These are phyloP conservation scores for Penicillium nucicola DNA, from an alignment of 495 filamentous ascomycete species.

Conservation along the genomic window DNA sequence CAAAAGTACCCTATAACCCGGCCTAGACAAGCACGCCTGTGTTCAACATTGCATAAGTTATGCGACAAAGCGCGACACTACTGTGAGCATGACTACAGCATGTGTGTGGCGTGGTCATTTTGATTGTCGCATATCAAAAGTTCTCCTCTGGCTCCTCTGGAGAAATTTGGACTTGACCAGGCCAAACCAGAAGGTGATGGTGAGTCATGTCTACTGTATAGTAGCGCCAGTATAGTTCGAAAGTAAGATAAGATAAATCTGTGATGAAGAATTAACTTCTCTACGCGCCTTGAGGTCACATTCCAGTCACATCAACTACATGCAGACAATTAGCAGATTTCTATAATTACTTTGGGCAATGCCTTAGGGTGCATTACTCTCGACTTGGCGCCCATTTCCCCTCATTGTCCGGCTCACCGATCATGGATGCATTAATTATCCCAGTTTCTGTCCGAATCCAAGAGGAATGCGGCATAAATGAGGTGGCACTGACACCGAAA, in stretches of 20 bases:
- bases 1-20: too few relatives aligned
- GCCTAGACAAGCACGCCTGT: too few relatives aligned
- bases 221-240: neutral
- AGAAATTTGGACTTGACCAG: too few relatives aligned
- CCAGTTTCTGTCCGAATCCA: neutral
- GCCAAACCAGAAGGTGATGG: too few relatives aligned
- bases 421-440: constrained; percentile 1
- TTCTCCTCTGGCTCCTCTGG: neutral
- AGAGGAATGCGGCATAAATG: neutral
- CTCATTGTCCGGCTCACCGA: neutral
- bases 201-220: neutral
- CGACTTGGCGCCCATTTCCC: constrained; percentile 1
- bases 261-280: neutral
- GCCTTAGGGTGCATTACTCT: constrained; percentile 1
- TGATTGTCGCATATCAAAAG: too few relatives aligned
- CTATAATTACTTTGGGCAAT: constrained; percentile 1
- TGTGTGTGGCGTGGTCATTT: too few relatives aligned
- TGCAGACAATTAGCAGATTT: constrained; percentile 4
- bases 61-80: too few relatives aligned
- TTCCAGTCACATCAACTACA: neutral
- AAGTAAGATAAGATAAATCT: neutral
- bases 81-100: too few relatives aligned
- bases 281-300: constrained; percentile 7
- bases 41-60: too few relatives aligned
- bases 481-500: neutral